Conservation (phyloP, 1,139 yeast genomes). For the Debaryomyces udenii region DNA sequence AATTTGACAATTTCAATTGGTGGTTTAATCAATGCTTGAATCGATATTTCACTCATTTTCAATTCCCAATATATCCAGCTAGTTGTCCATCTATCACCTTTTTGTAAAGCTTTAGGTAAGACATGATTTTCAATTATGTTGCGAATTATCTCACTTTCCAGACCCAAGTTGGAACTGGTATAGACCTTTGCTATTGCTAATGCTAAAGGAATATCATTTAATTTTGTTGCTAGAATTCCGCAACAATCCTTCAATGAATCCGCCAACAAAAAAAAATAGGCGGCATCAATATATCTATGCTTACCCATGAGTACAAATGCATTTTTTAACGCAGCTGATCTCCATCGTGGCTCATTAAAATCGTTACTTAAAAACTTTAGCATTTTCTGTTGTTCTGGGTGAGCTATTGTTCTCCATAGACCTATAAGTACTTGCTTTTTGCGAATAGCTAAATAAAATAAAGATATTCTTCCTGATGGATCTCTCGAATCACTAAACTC, state of each 20-base stretch:
- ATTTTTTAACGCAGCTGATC: constrained; percentile 85
- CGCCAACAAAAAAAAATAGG: constrained; percentile 85
- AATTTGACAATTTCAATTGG: constrained; percentile 48
- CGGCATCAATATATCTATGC: constrained; percentile 86
- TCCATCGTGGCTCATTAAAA: constrained; percentile 75
- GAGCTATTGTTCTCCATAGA: constrained; percentile 80
- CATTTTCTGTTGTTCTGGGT: constrained; percentile 83
- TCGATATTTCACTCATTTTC: constrained; percentile 52
- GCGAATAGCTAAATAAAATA: constrained; percentile 74
- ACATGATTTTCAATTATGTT: constrained; percentile 54
- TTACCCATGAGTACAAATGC: constrained; percentile 90
- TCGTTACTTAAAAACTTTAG: constrained; percentile 75
- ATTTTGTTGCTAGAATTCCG: constrained; percentile 66
- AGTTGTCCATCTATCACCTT: constrained; percentile 80
- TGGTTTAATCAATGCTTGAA: constrained; percentile 65
- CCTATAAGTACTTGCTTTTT: constrained; percentile 79
- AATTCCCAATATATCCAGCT: constrained; percentile 83
- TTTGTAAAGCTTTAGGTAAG: constrained; percentile 57
- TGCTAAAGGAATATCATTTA: constrained; percentile 72
- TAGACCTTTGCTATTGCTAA: constrained; percentile 79
- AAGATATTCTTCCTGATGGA: constrained; percentile 70
- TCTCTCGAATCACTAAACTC: constrained; percentile 67
- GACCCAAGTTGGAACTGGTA: constrained; percentile 15
- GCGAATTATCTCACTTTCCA: constrained; percentile 36
- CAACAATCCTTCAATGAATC: constrained; percentile 77